Base-by-base conservation (phyloP, 306 rosid genomes). In the Pyrus communis region DNA sequence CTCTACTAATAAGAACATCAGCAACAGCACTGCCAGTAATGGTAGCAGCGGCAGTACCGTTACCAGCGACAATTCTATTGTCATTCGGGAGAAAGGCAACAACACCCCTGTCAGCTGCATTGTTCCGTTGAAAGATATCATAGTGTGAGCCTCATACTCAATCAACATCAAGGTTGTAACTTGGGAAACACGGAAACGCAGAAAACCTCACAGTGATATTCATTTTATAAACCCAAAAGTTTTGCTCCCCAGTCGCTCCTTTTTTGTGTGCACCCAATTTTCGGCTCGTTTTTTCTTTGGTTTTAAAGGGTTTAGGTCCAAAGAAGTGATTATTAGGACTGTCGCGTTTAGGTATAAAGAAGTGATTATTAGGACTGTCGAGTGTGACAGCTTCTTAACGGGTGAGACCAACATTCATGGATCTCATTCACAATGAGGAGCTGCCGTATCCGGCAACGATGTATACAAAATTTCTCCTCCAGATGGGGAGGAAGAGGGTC, bases 101-200 rank as follows among this genome's bases (percentile, higher is more conserved):
- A 69, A 67, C 54, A 11, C 58, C 30, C 17, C 75, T 21, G 28
- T 28, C 43, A 60, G 72, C 35, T 78, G 78, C 74, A 9, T 87
- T 69, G 90, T 87, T 78, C 82, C 83, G 64, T 43, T 84, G 71
- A 84, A 84, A 75, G 88, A 87, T 57, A 58, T 86, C 57, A 79
- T 79, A n/a, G 69, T 78, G 2, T 79, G 75, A 67, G 30, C 30
- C 22, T 25, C 51, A 25, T 17, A 45, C 51, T n/a, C 67, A 60
- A n/a, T 57, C 62, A 57, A 57, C 27, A 11, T 33, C 11, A 8
- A n/a, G 68, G 70, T 69, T 77, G 73, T 66, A 69, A 68, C 67
- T 61, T 74, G 43, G 31, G 62, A 73, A 45, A 58, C 35, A 40
- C 8, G 69, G 9, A 66, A 46, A 31, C 30, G 0, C 23, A 71